phyloP scores from a whole-genome alignment of 2,329 filamentous ascomycete species.

The Ophiostoma pallidulum region DNA sequence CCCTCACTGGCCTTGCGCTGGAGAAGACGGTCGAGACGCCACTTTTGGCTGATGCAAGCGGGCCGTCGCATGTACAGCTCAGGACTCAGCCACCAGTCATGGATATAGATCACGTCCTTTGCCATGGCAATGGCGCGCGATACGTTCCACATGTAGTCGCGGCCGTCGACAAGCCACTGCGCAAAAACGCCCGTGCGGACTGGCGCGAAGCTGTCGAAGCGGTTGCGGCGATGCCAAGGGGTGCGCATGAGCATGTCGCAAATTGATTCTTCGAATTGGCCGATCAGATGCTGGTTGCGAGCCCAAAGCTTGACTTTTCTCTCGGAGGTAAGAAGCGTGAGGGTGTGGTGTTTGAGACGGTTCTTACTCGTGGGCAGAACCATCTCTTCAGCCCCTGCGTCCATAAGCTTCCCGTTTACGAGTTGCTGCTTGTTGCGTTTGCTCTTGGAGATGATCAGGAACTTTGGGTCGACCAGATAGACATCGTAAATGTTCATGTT shows the following conservation, averaged over 20 bases:
- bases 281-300: conserved; percentile 77
- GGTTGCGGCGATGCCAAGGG: conserved; percentile 70
- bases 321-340: conserved; percentile 86
- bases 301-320: conserved; percentile 85
- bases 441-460: conserved; percentile 69
- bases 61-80: conserved; percentile 92
- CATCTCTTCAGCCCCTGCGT: conserved; percentile 34
- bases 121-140: conserved; percentile 95
- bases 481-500: conserved; percentile 99
- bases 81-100: conserved; percentile 94
- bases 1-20: conserved; percentile 89
- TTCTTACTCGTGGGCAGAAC: conserved; percentile 30
- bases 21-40: conserved; percentile 87
- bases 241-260: conserved; percentile 75
- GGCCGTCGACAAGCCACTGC: conserved; percentile 92
- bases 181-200: conserved; percentile 79
- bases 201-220: conserved; percentile 90
- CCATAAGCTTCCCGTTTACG: conserved; percentile 36
- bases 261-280: conserved; percentile 92
- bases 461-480: conserved; percentile 87
- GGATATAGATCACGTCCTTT: conserved; percentile 95
- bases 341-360: conserved; percentile 60
- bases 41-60: conserved; percentile 93
- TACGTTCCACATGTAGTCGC: conserved; percentile 99
- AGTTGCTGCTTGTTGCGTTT: conserved; percentile 38